Conservation (phyloP, 106 monocot species). For the Platanthera guangdongensis region DNA sequence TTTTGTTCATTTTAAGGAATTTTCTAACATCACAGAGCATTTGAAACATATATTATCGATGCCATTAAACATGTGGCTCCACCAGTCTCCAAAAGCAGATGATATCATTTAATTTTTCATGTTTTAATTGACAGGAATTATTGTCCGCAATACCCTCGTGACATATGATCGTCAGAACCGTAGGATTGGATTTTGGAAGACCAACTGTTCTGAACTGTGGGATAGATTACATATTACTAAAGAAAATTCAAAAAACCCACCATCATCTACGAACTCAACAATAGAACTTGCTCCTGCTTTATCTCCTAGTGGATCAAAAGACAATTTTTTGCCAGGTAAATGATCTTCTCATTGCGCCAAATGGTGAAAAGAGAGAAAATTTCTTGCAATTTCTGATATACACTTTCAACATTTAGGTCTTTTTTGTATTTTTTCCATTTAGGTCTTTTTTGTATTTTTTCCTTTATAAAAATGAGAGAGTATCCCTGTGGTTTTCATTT, state of each 20-base stretch:
- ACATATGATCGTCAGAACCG: conserved; percentile 84
- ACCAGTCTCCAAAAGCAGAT: not conserved
- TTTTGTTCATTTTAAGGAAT: not conserved
- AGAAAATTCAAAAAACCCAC: conserved; percentile 18
- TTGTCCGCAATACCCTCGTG: conserved; percentile 90
- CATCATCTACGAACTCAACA: conserved; percentile 24
- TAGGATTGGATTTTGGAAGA: conserved; percentile 95
- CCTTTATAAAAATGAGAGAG: not conserved
- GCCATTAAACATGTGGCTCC: not conserved
- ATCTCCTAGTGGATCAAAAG: conserved; percentile 43
- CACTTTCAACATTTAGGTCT: no score
- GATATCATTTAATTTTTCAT: not conserved
- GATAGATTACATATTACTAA: conserved; percentile 32
- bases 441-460: no score
- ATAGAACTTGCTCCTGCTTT: conserved; percentile 34
- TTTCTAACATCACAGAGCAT: not conserved
- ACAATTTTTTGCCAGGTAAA: conserved; percentile 22
- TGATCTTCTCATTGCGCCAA: not conserved
- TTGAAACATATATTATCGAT: not conserved
- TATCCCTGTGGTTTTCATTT: not conserved
- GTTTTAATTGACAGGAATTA: conserved; percentile 50
- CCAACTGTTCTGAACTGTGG: conserved; percentile 86
- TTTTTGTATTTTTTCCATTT: no score
- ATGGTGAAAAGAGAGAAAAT: no score
- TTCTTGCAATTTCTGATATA: no score